Base-by-base conservation (phyloP, 2,329 filamentous ascomycete species). In the Thelonectria blattea region DNA sequence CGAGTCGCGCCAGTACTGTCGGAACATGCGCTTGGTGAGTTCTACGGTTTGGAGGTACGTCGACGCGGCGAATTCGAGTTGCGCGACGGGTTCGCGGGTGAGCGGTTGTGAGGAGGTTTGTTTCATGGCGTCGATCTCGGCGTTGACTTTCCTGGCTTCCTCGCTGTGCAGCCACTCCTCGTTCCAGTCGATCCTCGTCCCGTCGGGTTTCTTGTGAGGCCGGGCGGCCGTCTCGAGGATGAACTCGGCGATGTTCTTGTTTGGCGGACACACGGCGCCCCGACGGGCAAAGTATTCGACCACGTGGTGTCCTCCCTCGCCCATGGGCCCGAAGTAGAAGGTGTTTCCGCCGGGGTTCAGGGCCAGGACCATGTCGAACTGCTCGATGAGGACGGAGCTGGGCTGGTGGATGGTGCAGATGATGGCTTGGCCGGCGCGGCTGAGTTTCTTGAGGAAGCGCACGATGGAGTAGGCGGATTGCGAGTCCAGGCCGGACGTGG, bases 1-100 rank as follows among this genome's bases (percentile, higher is more conserved):
- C 9, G 90, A 88, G 64, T 91, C 87, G 17, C 91, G 84, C 90
- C 89, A 92, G 76, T 92, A 88, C 67, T 91, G 85, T 2, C 79
- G 78, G 74, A 92, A 92, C 41, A 89, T 83, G 24, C 91, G 84
- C 72, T 87, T 87, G 3, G 88, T 91, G 17, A 93, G 80, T 69
- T 87, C 81, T 3, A 78, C 77, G 9, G 83, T 90, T 75, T 93
- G 91, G 1, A 83, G 73, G 69, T 76, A 79, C 0, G 86, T 79
- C 0, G 89, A 81, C 1, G 89, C 88, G 0, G 90, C 90, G 68
- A 89, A 93, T 66, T 89, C 87, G 49, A 14, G 79, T 77, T n/a
- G 34, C 47, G 3, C 37, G 22, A 15, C 42, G 45, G 45, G 3
- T 50, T 27, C 49, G 24, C 5, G 41, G 30, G 14, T 17, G n/a